phyloP scores from a whole-genome alignment of 345 rosid genomes.

The Bruguiera parviflora region DNA sequence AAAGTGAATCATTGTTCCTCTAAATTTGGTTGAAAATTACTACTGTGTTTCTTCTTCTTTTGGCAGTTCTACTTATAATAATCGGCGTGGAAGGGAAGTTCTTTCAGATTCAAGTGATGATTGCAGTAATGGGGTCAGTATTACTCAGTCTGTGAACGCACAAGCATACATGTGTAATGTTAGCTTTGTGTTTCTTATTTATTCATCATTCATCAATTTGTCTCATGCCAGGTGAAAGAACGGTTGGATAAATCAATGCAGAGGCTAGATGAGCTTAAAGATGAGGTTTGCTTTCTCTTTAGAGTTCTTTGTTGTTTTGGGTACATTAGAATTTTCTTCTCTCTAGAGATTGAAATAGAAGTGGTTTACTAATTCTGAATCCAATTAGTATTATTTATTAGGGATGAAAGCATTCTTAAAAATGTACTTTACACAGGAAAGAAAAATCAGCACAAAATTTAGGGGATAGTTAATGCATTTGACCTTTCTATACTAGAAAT shows the following conservation, averaged over 20 bases:
- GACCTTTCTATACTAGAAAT: neutral
- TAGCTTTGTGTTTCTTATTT: neutral
- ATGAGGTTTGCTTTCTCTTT: constrained; percentile 45
- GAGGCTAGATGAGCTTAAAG: constrained; percentile 49
- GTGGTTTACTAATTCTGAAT: neutral
- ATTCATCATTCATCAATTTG: constrained; percentile 1
- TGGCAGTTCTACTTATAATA: constrained; percentile 46
- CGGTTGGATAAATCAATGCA: constrained; percentile 46
- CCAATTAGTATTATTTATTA: neutral
- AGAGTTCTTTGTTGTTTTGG: neutral
- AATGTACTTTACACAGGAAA: no score
- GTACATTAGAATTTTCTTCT: neutral
- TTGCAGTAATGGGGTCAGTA: constrained; percentile 47
- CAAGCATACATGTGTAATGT: neutral
- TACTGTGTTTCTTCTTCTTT: constrained; percentile 2
- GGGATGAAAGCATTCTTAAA: neutral
- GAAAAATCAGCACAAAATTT: neutral
- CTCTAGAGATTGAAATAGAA: neutral
- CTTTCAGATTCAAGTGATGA: constrained; percentile 51
- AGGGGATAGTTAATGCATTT: no score
- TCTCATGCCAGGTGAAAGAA: constrained; percentile 50
- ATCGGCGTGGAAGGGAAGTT: constrained; percentile 38
- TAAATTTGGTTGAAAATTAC: neutral
- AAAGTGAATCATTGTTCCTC: no score
- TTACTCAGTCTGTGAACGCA: neutral